Percentiles rank a stretch among this genome's conserved stretches.
These are phyloP conservation scores for Yarrowia deformans DNA, from an alignment of 805 yeast species.

Conservation along the genomic window DNA sequence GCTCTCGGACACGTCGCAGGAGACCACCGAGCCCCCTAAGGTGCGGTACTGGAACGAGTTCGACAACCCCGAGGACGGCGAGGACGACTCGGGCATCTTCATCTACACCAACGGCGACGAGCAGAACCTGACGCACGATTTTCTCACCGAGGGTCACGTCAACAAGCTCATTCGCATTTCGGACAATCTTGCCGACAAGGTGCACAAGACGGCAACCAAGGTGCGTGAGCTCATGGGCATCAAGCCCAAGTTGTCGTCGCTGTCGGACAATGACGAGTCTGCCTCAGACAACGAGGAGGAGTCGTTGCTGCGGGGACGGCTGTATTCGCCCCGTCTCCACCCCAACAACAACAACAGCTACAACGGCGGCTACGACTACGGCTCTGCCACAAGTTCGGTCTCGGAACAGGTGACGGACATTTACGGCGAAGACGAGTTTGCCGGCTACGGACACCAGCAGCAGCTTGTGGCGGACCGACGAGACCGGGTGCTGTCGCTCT, in stretches of 20 bases:
- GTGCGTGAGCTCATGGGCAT: slow-evolving; percentile 31
- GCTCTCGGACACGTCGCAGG: slow-evolving; percentile 27
- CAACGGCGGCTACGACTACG: slow-evolving; percentile 11
- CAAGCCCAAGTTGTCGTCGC: slow-evolving; percentile 1
- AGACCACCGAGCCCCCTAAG: slow-evolving; percentile 41
- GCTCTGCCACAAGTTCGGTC: slow-evolving; percentile 38
- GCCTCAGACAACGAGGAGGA: slow-evolving; percentile 40
- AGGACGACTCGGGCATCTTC: slow-evolving; percentile 52
- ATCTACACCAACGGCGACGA: slow-evolving; percentile 50
- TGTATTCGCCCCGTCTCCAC: slow-evolving; percentile 41
- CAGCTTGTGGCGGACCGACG: slow-evolving; percentile 46
- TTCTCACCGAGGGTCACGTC: slow-evolving; percentile 47
- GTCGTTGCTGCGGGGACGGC: slow-evolving; percentile 2
- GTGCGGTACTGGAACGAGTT: slow-evolving; percentile 72
- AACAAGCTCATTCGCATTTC: slow-evolving; percentile 49
- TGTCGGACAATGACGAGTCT: slow-evolving; percentile 23
- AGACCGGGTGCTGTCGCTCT: slow-evolving; percentile 55
- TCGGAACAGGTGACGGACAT: slow-evolving; percentile 30
- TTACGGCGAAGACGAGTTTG: slow-evolving; percentile 31
- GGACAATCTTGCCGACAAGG: slow-evolving; percentile 43
- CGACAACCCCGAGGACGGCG: slow-evolving; percentile 63
- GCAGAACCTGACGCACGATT: slow-evolving; percentile 44
- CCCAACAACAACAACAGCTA: slow-evolving; percentile 10
- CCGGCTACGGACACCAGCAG: slow-evolving; percentile 37
- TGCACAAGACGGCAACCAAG: slow-evolving; percentile 33